A percentile compares a stretch with the other conserved stretches of the same genome.
Conservation (phyloP, 2,329 filamentous ascomycete genomes). For the Colletotrichum magnum region DNA sequence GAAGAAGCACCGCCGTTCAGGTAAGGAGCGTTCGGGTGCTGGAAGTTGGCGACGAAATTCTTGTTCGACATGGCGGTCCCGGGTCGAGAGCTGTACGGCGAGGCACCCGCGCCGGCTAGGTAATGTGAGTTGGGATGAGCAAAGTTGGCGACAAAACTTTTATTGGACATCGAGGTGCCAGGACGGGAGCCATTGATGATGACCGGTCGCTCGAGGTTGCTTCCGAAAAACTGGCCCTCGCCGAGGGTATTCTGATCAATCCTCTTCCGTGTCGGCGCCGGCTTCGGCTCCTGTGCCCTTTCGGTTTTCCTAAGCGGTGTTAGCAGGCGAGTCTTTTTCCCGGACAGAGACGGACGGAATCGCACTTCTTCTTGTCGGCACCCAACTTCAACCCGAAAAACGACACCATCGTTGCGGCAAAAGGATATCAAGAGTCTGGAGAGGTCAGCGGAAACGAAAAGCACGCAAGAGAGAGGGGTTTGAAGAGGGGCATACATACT, state of each 20-base stretch:
- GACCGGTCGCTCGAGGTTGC: slow-evolving; percentile 51
- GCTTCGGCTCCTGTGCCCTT: slow-evolving; percentile 42
- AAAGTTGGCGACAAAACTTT: slow-evolving; percentile 36
- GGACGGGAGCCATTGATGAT: slow-evolving; percentile 47
- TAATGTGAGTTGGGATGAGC: slow-evolving; percentile 47
- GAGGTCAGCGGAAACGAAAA: slow-evolving; percentile 15
- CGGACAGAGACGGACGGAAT: not conserved
- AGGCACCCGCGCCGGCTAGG: slow-evolving; percentile 54
- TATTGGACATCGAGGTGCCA: slow-evolving; percentile 37
- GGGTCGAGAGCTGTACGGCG: slow-evolving; percentile 62
- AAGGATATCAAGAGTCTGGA: slow-evolving; percentile 30
- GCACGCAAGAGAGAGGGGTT: slow-evolving; percentile 22
- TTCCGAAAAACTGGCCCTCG: slow-evolving; percentile 54
- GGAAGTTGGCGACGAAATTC: slow-evolving; percentile 39
- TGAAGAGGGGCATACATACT: slow-evolving; percentile 36
- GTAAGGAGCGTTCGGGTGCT: slow-evolving; percentile 49
- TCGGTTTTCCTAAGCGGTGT: slow-evolving; percentile 40
- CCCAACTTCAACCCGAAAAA: slow-evolving; percentile 72
- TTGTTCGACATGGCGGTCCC: slow-evolving; percentile 56
- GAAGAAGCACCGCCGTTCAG: slow-evolving; percentile 58
- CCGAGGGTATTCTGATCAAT: slow-evolving; percentile 51
- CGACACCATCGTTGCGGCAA: slow-evolving; percentile 64
- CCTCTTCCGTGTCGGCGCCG: slow-evolving; percentile 47
- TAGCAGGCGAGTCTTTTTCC: not conserved
- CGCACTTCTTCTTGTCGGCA: slow-evolving; percentile 68